Evolutionary conservation across 2,329 filamentous ascomycete species (phyloP).

Genomic region (Elsinoe australis): DNA sequence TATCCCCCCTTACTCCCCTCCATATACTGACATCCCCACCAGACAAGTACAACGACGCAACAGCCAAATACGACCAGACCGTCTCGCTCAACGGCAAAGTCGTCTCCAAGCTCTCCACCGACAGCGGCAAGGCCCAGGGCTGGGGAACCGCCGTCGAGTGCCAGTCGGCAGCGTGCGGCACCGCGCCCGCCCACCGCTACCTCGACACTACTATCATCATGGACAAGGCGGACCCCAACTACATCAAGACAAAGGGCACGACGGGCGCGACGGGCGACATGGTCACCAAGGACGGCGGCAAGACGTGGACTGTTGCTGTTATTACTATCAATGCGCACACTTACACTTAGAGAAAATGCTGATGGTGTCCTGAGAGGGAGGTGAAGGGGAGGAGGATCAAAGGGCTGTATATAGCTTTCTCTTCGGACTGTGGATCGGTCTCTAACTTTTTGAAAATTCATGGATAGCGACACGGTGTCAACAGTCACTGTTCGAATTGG

Average conservation of each 20-base stretch:
- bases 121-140: conserved; percentile 36
- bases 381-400: neutral
- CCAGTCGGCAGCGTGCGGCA: conserved; percentile 35
- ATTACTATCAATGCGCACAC: conserved; percentile 17
- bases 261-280: conserved; percentile 34
- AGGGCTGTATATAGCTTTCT: conserved; percentile 3
- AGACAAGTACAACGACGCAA: conserved; percentile 36
- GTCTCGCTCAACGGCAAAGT: conserved; percentile 33
- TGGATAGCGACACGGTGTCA: no score
- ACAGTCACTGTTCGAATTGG: no score
- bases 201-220: conserved; percentile 35
- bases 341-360: neutral
- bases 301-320: conserved; percentile 19
- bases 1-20: neutral
- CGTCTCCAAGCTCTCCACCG: conserved; percentile 41
- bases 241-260: conserved; percentile 34
- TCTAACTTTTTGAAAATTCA: no score
- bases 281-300: conserved; percentile 17
- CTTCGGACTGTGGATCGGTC: no score
- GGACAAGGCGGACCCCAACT: conserved; percentile 32
- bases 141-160: conserved; percentile 42
- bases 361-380: neutral
- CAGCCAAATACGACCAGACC: conserved; percentile 37
- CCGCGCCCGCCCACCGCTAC: conserved; percentile 37
- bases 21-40: neutral